A percentile compares a stretch with the other conserved stretches of the same genome.
Conservation (phyloP, 2,329 filamentous ascomycete genomes). For the Fusarium sterilihyphosum region DNA sequence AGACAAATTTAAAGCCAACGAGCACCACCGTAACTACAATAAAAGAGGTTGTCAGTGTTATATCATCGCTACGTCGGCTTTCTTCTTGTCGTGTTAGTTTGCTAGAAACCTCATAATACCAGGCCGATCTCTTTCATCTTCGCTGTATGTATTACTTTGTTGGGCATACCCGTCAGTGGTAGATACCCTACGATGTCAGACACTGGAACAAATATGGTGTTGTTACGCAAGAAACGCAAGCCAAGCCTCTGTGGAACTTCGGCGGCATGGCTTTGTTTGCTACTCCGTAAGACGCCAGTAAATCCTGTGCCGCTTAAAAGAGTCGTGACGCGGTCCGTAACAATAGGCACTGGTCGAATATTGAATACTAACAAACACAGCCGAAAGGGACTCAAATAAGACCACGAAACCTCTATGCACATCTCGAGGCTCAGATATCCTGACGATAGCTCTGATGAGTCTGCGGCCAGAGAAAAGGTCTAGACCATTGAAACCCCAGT, state of each 20-base stretch:
- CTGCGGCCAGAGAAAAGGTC: constrained; percentile 17
- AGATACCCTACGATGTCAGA: constrained; percentile 19
- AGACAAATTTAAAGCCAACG: constrained; percentile 20
- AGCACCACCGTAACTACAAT: constrained; percentile 19
- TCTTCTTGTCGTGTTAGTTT: constrained; percentile 14
- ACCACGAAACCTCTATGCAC: neutral
- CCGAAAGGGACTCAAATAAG: neutral
- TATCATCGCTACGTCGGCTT: constrained; percentile 4
- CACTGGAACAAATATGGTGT: constrained; percentile 34
- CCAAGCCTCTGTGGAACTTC: constrained; percentile 31
- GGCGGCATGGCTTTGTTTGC: constrained; percentile 30
- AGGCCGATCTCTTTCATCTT: constrained; percentile 7
- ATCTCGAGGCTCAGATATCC: neutral
- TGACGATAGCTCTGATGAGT: constrained; percentile 1
- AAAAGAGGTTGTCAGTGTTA: neutral
- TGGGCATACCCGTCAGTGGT: neutral
- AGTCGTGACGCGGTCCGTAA: neutral
- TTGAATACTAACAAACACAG: neutral
- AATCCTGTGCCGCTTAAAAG: constrained; percentile 13
- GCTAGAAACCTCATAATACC: constrained; percentile 3
- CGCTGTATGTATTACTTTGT: neutral
- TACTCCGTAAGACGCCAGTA: constrained; percentile 16
- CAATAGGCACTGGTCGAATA: neutral
- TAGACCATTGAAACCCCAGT: constrained; percentile 34
- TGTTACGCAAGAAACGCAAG: constrained; percentile 21